Base-by-base conservation (phyloP, 805 yeast species). In the Hanseniaspora taiwanica region DNA sequence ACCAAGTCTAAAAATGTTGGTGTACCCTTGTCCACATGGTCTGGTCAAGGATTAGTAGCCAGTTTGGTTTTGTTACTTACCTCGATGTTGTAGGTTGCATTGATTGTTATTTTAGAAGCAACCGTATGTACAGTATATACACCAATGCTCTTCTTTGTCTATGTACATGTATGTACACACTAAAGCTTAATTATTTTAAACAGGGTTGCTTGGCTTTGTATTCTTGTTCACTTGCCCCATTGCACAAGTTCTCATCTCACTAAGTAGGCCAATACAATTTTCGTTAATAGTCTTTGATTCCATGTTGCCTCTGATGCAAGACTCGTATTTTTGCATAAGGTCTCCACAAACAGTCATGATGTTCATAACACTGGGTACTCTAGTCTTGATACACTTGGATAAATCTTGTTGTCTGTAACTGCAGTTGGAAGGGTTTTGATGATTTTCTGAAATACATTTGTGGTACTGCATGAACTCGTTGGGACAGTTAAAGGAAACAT, bases 401-500 rank as follows among this genome's bases (percentile, higher is more conserved):
- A 83, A 64, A 16, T 65, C 66, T 32, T 59, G 56, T 56, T 81
- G 93, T 46, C 76, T 71, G 31, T 54, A 55, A 0, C 60, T 55
- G 53, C 94, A 83, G 43, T 64, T 61, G 16, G 58, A 51, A 19
- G 69, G 67, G 45, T 65, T 64, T 10, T 74, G 74, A 40, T 67
- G 69, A 31, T 78, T 78, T 21, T 63, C 65, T 27, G 74, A 61
- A 57, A 83, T 70, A 53, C 94, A 83, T 50, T 73, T 74, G 57
- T 83, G 89, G 56, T 78, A 83, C 21, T 69, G 72, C 42, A 82
- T 60, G 47, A 83, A 82, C 51, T 76, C 71, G 44, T 72, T 75
- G 0, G 93, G 91, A 55, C 94, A 83, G 52, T 68, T 64, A 40
- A 74, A 69, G 12, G 93, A 86, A 42, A 81, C 81, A 51, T 83